Base-by-base conservation (phyloP, 2,329 filamentous ascomycete species). In the Colletotrichum kahawae region DNA sequence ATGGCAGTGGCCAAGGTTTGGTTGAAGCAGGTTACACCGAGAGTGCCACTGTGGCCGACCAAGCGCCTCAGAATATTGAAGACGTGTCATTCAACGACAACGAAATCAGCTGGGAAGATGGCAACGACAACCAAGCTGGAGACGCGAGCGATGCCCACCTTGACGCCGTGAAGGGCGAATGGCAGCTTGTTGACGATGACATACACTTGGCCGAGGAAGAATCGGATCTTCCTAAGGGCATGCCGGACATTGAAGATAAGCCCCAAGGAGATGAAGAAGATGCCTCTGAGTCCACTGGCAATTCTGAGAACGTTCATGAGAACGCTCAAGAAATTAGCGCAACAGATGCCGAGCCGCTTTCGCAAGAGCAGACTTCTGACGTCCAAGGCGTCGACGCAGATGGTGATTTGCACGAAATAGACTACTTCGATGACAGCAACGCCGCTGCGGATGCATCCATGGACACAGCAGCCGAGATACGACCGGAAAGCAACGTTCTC, bases 391-490 rank as follows among this genome's bases (percentile, higher is more conserved):
- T 59, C 38, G 67, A 60, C 14, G 67, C 68, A 14, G 63, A 78
- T 34, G 74, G 78, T 48, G 76, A 75, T 31, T 63, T 76, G 48
- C 77, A 82, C 54, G 82, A 82, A 76, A 82, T 82, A 64, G 80
- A 82, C 67, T 82, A 82, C 63, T 80, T 82, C 38, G 71, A 87
- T 64, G 83, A 83, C 56, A 84, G 85, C 63, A 83, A 86, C 38
- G 80, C 84, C 24, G 79, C 77, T 48, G 79, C 77, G 13, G 78
- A 80, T 43, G 31, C 27, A 29, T 66, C 21, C 36, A 33, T 18
- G 21, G 56, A 74, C 43, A 24, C 43, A 10, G 67, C 29, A 18
- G 27, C 29, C 51, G 74, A 69, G 24, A 43, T 56, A 8, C 72
- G 13, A 24, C 13, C 43, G 24, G 72, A 63, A 27, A 34, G 33